These are phyloP conservation scores for Aphanomyces cochlioides DNA, from an alignment of 352 stramenopile species.

Conservation along the genomic window DNA sequence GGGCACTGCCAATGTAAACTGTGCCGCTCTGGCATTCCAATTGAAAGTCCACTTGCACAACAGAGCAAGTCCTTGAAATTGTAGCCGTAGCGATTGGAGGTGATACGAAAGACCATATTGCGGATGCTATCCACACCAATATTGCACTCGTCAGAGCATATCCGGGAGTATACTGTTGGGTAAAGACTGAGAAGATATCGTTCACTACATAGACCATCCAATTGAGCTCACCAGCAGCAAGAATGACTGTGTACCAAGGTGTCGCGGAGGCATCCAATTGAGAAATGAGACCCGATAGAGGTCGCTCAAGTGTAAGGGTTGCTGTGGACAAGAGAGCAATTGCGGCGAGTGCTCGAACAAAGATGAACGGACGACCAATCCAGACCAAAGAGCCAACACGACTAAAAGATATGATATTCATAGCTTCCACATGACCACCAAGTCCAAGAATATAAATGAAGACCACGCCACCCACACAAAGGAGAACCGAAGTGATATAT, in stretches of 20 bases:
- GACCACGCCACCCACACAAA: background rate
- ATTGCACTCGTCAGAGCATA: background rate
- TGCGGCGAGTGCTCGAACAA: background rate
- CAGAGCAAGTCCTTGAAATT: background rate
- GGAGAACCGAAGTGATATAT: slow-evolving; percentile 1
- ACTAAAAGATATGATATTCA: slow-evolving; percentile 12
- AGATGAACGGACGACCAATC: background rate
- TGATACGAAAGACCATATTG: background rate
- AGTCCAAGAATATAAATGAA: slow-evolving; percentile 3
- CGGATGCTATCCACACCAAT: background rate
- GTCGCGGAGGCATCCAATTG: background rate
- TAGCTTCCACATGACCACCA: slow-evolving; percentile 12
- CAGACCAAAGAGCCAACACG: slow-evolving; percentile 7
- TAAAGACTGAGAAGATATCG: background rate
- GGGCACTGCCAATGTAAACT: background rate
- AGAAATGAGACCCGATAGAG: background rate
- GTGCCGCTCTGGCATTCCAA: background rate
- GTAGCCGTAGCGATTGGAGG: background rate
- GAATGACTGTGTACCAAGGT: background rate
- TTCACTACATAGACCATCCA: background rate
- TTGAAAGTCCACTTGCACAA: background rate
- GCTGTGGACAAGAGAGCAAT: background rate
- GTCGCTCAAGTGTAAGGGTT: background rate
- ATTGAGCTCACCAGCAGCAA: slow-evolving; percentile 2
- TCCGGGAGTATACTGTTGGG: background rate